Evolutionary conservation across 176 grass and related monocot genomes (phyloP).

Genomic region (Phyllostachys edulis): DNA sequence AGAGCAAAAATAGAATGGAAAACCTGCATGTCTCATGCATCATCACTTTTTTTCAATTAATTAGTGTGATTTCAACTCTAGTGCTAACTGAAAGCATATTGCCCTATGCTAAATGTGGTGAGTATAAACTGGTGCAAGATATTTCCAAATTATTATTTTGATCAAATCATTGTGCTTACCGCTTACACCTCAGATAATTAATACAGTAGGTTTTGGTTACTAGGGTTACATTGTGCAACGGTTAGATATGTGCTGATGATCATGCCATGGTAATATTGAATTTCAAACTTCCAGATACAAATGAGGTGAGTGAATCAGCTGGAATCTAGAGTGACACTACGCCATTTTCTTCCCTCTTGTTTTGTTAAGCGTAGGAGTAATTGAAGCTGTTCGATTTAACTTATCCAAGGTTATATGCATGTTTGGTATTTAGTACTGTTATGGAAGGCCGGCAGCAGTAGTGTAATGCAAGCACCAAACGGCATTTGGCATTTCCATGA

Average conservation of each 20-base stretch:
- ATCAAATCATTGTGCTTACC: neutral
- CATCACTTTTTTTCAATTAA: neutral
- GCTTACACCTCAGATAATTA: neutral
- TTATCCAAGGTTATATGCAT: neutral
- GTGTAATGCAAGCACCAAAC: neutral
- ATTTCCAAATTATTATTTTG: neutral
- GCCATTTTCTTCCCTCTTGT: neutral
- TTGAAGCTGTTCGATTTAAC: neutral
- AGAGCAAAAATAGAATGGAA: conserved; percentile 18
- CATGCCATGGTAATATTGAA: neutral
- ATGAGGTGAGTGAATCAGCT: neutral
- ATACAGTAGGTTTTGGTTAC: neutral
- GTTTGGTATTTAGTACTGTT: conserved; percentile 1
- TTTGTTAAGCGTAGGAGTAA: neutral
- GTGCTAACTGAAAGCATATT: neutral
- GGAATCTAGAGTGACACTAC: neutral
- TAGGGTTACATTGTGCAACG: neutral
- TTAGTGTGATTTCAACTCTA: conserved; percentile 3
- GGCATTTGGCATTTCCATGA: neutral
- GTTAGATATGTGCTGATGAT: neutral
- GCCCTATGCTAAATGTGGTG: conserved; percentile 9
- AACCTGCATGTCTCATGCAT: neutral
- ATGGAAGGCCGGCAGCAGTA: neutral
- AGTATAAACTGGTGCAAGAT: neutral
- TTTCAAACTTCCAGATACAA: conserved; percentile 12